A percentile compares a stretch with the other conserved stretches of the same genome.
Conservation (phyloP, 805 yeast genomes). For the Sugiyamaella smithiae region DNA sequence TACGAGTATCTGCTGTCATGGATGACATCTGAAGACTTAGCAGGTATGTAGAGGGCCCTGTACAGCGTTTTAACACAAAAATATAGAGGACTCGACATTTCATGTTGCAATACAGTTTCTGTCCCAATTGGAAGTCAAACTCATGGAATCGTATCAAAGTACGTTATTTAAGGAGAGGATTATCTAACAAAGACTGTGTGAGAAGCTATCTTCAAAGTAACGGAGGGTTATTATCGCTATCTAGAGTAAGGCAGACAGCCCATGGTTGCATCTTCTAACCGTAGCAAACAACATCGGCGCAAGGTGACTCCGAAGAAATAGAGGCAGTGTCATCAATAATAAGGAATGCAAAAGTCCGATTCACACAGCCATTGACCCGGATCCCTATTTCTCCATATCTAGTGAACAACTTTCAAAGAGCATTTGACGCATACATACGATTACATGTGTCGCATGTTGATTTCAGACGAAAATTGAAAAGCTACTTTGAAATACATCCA, state of each 20-base stretch:
- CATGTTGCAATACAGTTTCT: no score
- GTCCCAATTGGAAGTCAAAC: background rate
- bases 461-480: slow-evolving; percentile 13
- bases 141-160: slow-evolving; percentile 1
- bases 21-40: no score
- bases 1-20: background rate
- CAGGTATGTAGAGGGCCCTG: no score
- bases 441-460: slow-evolving; percentile 12
- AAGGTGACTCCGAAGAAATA: slow-evolving; percentile 12
- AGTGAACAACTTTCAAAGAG: slow-evolving; percentile 10
- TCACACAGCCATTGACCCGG: slow-evolving; percentile 16
- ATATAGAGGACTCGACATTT: no score
- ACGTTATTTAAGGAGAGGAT: background rate
- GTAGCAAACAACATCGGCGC: background rate
- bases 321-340: slow-evolving; percentile 10
- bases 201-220: background rate
- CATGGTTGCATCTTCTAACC: background rate
- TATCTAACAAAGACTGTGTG: background rate
- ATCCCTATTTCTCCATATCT: slow-evolving; percentile 1
- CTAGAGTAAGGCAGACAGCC: background rate
- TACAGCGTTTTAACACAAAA: no score
- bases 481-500: slow-evolving; percentile 13
- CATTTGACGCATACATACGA: slow-evolving; percentile 26
- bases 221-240: background rate
- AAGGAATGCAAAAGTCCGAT: slow-evolving; percentile 16